phyloP scores from a whole-genome alignment of 2,329 filamentous ascomycete genomes.

The Colletotrichum sp. region DNA sequence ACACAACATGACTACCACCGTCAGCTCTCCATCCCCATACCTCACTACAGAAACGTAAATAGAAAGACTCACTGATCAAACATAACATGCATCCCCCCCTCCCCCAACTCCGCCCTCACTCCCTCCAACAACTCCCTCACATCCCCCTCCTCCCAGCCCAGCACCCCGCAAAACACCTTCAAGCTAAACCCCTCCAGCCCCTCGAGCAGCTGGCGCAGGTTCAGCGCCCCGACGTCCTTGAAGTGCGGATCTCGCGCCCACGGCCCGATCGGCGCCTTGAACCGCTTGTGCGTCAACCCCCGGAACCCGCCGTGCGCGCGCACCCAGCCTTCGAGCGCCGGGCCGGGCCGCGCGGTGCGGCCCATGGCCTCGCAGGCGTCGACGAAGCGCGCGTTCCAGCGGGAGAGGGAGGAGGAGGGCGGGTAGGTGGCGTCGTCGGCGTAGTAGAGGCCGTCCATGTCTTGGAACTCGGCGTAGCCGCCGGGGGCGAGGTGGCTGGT shows the following conservation, averaged over 20 bases:
- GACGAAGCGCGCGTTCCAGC: constrained; percentile 22
- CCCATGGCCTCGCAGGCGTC: constrained; percentile 24
- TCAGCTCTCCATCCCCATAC: no score
- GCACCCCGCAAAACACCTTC: constrained; percentile 30
- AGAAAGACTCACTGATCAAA: background rate
- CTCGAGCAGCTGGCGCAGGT: constrained; percentile 16
- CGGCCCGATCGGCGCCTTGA: constrained; percentile 36
- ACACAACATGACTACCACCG: background rate
- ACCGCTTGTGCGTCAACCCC: constrained; percentile 33
- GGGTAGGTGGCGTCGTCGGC: constrained; percentile 27
- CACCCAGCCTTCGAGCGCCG: constrained; percentile 34
- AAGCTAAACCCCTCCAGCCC: constrained; percentile 28
- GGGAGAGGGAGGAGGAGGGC: background rate
- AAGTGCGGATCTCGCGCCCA: constrained; percentile 38
- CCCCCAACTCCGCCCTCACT: background rate
- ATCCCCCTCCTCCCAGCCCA: constrained; percentile 25
- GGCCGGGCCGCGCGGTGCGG: constrained; percentile 35
- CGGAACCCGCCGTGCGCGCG: constrained; percentile 36
- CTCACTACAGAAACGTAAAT: no score
- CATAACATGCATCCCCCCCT: background rate
- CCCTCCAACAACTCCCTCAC: background rate
- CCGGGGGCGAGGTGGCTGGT: constrained; percentile 36
- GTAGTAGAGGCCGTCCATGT: constrained; percentile 23
- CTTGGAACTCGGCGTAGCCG: constrained; percentile 33
- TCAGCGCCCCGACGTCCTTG: constrained; percentile 33